These are phyloP conservation scores for Colletotrichum liaoningense DNA, from an alignment of 2,329 filamentous ascomycete genomes.

Conservation along the genomic window DNA sequence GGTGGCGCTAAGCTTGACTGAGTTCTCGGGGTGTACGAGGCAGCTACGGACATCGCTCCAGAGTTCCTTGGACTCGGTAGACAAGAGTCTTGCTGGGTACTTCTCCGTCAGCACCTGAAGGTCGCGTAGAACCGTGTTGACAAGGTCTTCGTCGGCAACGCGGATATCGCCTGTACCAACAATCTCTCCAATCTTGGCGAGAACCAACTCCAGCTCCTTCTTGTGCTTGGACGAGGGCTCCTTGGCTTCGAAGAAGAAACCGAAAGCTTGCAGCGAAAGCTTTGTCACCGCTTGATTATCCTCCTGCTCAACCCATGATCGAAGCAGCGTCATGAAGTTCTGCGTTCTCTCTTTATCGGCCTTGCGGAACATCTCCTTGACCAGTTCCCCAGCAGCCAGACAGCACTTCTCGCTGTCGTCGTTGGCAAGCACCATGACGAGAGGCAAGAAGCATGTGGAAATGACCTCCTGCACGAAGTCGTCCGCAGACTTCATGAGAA, in stretches of 20 bases:
- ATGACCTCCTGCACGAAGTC: constrained; percentile 86
- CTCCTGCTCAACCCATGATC: constrained; percentile 80
- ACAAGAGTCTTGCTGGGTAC: constrained; percentile 73
- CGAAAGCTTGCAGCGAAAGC: constrained; percentile 83
- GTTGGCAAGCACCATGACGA: constrained; percentile 88
- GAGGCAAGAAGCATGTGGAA: constrained; percentile 83
- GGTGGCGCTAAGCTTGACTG: constrained; percentile 82
- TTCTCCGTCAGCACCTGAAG: constrained; percentile 75
- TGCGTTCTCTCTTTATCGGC: constrained; percentile 79
- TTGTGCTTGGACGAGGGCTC: constrained; percentile 69
- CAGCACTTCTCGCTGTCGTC: constrained; percentile 90
- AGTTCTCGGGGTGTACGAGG: constrained; percentile 77
- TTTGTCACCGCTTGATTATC: constrained; percentile 78
- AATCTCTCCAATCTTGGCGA: constrained; percentile 64
- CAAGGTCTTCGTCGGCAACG: constrained; percentile 74
- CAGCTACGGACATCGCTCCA: constrained; percentile 78
- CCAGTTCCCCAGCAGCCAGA: constrained; percentile 80
- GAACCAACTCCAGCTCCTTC: constrained; percentile 75
- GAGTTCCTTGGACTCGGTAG: constrained; percentile 68
- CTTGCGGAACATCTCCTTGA: constrained; percentile 84
- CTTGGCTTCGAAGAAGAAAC: constrained; percentile 81
- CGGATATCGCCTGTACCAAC: constrained; percentile 65
- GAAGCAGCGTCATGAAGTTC: constrained; percentile 77
- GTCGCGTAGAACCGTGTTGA: constrained; percentile 79
- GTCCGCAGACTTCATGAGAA: constrained; percentile 87